Base-by-base conservation (phyloP, 2,329 filamentous ascomycete genomes). In the Penicillium sp. region DNA sequence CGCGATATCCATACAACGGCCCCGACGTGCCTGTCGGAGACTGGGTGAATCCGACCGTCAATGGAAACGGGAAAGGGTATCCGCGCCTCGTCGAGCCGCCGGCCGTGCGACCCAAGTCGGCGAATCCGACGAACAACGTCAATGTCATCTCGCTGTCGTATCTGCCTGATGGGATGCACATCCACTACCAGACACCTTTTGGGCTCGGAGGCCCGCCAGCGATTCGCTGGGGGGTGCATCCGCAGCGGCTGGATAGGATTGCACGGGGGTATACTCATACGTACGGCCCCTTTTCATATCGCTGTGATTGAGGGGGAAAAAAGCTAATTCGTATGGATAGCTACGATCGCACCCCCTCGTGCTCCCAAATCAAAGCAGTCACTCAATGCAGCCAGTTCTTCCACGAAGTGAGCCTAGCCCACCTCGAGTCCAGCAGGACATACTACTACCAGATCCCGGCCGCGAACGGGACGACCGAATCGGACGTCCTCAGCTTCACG, bases 151-250 rank as follows among this genome's bases (percentile, higher is more conserved):
- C 79, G 5, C 65, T 83, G 60, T 75, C 82, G 1, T 85, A 83
- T 62, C 63, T 83, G 2, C 82, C 82, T 1, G 70, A 75, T 54
- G 83, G 83, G 38, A 80, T 85, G 68, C 83, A 83, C 67, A 78
- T 85, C 59, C 83, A 85, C 71, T 85, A 79, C 69, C 83, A 85
- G 72, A 85, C 83, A 0, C 82, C 83, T 0, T 85, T 84, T 65
- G 83, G 83, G 7, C 70, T 85, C n/a, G 81, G 79, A 15, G 69
- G 67, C n/a, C 65, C 71, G 5, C 83, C 83, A 0, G 70, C 75
- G 1, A 73, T 85, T 4, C 70, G 74, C 19, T 85, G 81, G 79
- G 83, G 83, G 11, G 73, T 67, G 35, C 63, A 65, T 58, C 69
- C 74, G 1, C 47, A 67, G 11, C 61, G 73, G 6, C 66, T 84